These are phyloP conservation scores for Lactuca saligna DNA, from an alignment of 129 eudicot genomes.

Conservation along the genomic window DNA sequence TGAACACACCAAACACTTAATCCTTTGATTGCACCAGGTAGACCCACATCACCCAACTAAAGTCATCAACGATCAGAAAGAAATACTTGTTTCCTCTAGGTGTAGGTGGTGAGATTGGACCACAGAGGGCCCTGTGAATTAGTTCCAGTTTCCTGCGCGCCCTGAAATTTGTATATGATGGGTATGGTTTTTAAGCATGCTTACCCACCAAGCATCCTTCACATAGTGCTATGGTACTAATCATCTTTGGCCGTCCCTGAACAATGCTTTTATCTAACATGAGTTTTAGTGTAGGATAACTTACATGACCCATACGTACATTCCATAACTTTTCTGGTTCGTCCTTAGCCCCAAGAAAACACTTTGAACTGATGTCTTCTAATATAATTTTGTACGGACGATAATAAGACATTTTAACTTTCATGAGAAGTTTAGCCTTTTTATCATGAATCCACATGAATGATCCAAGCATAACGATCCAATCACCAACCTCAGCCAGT, in stretches of 20 bases:
- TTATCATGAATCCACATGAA: neutral
- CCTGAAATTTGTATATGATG: too few relatives aligned
- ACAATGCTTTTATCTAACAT: neutral
- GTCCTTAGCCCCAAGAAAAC: neutral
- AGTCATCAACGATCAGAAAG: too few relatives aligned
- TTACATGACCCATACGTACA: neutral
- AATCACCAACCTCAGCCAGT: neutral
- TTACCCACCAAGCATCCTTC: neutral
- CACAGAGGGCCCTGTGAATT: too few relatives aligned
- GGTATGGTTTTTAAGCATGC: neutral
- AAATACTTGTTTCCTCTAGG: too few relatives aligned
- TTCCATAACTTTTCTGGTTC: neutral
- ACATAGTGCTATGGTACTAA: neutral
- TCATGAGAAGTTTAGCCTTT: neutral
- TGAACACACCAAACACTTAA: too few relatives aligned
- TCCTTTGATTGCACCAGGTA: too few relatives aligned
- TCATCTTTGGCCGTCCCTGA: neutral
- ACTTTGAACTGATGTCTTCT: neutral
- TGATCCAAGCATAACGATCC: neutral
- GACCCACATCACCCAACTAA: too few relatives aligned
- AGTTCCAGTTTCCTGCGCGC: too few relatives aligned
- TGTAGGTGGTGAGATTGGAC: too few relatives aligned
- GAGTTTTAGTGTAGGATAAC: neutral
- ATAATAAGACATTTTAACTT: neutral
- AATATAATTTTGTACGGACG: neutral